A percentile compares a stretch with the other conserved stretches of the same genome.
Conservation (phyloP, 495 filamentous ascomycete species). For the Xylaria venustula region DNA sequence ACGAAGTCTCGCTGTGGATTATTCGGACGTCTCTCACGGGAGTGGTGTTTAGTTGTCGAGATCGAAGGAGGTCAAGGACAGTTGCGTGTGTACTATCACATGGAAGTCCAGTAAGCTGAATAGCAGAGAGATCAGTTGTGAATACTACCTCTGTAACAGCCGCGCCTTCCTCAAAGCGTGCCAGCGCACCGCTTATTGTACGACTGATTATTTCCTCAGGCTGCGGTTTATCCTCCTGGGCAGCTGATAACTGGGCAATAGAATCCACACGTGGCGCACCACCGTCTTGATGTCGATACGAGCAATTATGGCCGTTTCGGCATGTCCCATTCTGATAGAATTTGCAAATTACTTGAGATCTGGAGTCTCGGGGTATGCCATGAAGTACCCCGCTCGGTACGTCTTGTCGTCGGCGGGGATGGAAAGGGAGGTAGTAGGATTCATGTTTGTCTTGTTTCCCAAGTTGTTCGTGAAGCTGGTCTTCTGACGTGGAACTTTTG, state of each 20-base stretch:
- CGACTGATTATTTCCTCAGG: constrained; percentile 3
- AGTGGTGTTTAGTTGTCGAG: neutral
- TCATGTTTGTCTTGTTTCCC: neutral
- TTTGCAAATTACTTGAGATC: neutral
- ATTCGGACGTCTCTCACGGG: neutral
- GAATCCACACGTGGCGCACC: neutral
- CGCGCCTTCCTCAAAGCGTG: constrained; percentile 30
- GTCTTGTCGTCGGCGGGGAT: neutral
- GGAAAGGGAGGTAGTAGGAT: neutral
- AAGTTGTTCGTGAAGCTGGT: neutral
- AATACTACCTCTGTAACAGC: constrained; percentile 21
- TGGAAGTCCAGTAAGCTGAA: constrained; percentile 28
- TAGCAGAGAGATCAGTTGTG: constrained; percentile 28
- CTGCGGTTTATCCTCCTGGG: neutral
- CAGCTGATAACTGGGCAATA: neutral
- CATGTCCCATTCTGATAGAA: neutral
- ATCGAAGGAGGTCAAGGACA: constrained; percentile 15
- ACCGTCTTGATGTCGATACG: neutral
- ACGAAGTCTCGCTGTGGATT: neutral
- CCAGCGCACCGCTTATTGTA: constrained; percentile 24
- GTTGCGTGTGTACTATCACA: constrained; percentile 11
- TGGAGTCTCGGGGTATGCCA: neutral
- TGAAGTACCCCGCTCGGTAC: neutral
- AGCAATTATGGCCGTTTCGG: neutral
- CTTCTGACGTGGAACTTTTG: neutral